These are phyloP conservation scores for Simmondsia chinensis DNA, from an alignment of 148 eudicot genomes.

Conservation along the genomic window DNA sequence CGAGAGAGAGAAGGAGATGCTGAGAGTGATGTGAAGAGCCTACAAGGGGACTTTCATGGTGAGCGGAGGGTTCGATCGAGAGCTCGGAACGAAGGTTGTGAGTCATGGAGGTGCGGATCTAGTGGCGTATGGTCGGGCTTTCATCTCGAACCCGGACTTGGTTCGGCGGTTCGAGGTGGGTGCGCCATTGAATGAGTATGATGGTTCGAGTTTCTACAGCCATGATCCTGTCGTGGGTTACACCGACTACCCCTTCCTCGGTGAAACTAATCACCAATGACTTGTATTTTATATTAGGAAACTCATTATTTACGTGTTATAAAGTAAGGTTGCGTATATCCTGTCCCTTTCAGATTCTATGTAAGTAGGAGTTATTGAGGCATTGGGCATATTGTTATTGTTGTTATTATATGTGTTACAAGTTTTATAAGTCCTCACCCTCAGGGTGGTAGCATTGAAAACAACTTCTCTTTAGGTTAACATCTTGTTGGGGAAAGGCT, in stretches of 20 bases:
- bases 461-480: too few relatives aligned
- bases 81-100: conserved; percentile 33
- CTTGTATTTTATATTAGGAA: too few relatives aligned
- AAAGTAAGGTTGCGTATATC: too few relatives aligned
- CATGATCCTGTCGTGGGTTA: conserved; percentile 46
- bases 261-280: too few relatives aligned
- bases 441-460: too few relatives aligned
- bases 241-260: conserved; percentile 49
- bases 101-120: conserved; percentile 43
- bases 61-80: conserved; percentile 37
- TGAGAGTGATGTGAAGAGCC: conserved; percentile 29
- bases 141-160: conserved; percentile 45
- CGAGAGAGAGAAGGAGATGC: conserved; percentile 22
- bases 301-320: too few relatives aligned
- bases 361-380: too few relatives aligned
- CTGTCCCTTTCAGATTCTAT: too few relatives aligned
- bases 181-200: conserved; percentile 36
- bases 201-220: conserved; percentile 35
- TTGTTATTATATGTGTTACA: too few relatives aligned
- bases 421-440: too few relatives aligned
- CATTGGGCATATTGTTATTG: too few relatives aligned
- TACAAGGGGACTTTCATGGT: conserved; percentile 36
- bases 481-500: too few relatives aligned
- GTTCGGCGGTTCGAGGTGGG: conserved; percentile 32
- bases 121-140: conserved; percentile 37